phyloP scores from a whole-genome alignment of 176 grass and related monocot genomes.

The Sorghum bicolor region Sorghum_bicolor_NCBIv3 NC_012871.2:47483501-47484000 shows the following conservation, averaged over 20 bases:
- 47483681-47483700: not conserved
- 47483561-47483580: too few relatives aligned
- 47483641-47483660: not conserved
- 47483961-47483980: not conserved
- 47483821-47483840: not conserved
- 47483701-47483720: slow-evolving; percentile 24
- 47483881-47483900: not conserved
- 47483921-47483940: not conserved
- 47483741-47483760: not conserved
- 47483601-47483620: too few relatives aligned
- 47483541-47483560: too few relatives aligned
- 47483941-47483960: not conserved
- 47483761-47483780: slow-evolving; percentile 14
- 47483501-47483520: too few relatives aligned
- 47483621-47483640: not conserved
- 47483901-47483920: too few relatives aligned
- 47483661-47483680: not conserved
- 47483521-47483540: too few relatives aligned
- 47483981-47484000: slow-evolving; percentile 18
- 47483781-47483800: not conserved
- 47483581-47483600: too few relatives aligned
- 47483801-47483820: slow-evolving; percentile 2
- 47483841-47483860: slow-evolving; percentile 31
- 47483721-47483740: slow-evolving; percentile 10
- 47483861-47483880: not conserved